A percentile compares a stretch with the other conserved stretches of the same genome.
Conservation (phyloP, 2,329 filamentous ascomycete species). For the Colletotrichum simmondsii region DNA sequence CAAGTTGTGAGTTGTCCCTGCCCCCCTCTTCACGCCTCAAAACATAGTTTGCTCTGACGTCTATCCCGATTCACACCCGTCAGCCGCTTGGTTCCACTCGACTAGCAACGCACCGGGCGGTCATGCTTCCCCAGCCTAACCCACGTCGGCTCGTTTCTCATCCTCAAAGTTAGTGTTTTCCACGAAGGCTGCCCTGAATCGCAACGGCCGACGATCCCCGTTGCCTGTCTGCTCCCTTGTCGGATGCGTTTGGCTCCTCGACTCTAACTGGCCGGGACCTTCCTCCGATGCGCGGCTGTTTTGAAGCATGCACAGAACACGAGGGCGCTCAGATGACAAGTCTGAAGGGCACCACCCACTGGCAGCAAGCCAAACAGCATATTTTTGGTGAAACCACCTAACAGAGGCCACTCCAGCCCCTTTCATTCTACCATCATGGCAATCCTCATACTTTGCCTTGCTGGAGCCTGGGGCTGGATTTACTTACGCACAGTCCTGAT, state of each 20-base stretch:
- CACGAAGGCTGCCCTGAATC: conserved; percentile 24
- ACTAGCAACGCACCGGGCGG: neutral
- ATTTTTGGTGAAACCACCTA: conserved; percentile 29
- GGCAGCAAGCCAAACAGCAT: conserved; percentile 7
- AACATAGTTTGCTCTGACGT: conserved; percentile 23
- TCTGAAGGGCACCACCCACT: neutral
- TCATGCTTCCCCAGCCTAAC: conserved; percentile 21
- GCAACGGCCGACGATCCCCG: conserved; percentile 31
- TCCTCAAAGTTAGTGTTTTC: conserved; percentile 13
- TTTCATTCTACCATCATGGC: conserved; percentile 11
- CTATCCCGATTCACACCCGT: conserved; percentile 18
- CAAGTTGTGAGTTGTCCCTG: conserved; percentile 7
- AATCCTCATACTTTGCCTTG: neutral
- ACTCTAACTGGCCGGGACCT: conserved; percentile 1
- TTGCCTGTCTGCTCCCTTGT: conserved; percentile 4
- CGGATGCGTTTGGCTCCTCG: neutral
- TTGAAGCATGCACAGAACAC: conserved; percentile 3
- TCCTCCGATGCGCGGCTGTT: conserved; percentile 7
- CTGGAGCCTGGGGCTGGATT: neutral
- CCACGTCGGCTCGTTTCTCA: conserved; percentile 17
- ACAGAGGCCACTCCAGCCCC: conserved; percentile 8
- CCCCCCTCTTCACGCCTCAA: neutral
- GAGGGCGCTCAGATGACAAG: conserved; percentile 27
- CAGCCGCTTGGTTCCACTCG: conserved; percentile 19
- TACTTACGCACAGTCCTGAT: conserved; percentile 6